A percentile compares a stretch with the other conserved stretches of the same genome.
phyloP scores from a whole-genome alignment of 257 asterid genomes.

The Lycium barbarum region DNA sequence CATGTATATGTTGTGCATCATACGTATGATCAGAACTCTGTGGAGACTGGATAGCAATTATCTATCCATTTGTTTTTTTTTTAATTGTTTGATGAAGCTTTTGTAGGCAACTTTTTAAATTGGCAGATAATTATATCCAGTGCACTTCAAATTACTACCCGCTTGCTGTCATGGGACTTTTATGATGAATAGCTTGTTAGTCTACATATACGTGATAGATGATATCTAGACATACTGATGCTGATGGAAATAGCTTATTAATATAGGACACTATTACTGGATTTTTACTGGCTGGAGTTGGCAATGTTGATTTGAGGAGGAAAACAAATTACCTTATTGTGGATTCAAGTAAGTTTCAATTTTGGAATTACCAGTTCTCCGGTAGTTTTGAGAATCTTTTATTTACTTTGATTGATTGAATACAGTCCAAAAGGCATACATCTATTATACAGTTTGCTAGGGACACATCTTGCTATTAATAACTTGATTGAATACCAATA shows the following conservation, averaged over 20 bases:
- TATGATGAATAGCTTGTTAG: not conserved
- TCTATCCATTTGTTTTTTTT: too few relatives aligned
- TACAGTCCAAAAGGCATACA: too few relatives aligned
- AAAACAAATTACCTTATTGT: constrained; percentile 90
- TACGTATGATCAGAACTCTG: not conserved
- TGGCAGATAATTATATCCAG: not conserved
- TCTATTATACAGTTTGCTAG: too few relatives aligned
- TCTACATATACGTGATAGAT: not conserved
- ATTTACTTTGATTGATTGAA: not conserved
- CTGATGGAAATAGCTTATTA: constrained; percentile 2
- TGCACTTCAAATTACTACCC: not conserved
- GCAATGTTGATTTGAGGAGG: constrained; percentile 96
- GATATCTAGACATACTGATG: constrained; percentile 11
- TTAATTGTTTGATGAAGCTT: not conserved
- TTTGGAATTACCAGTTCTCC: constrained; percentile 3
- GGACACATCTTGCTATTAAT: not conserved
- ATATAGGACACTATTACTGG: constrained; percentile 90
- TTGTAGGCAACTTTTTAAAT: not conserved
- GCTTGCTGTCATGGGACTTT: not conserved
- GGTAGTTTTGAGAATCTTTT: not conserved
- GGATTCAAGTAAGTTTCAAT: constrained; percentile 74
- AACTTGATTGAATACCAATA: not conserved
- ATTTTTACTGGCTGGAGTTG: constrained; percentile 95
- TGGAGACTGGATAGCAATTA: not conserved
- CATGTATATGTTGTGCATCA: not conserved